Percentiles rank a stretch among this genome's conserved stretches.
Conservation (phyloP, 2,329 filamentous ascomycete genomes). For the Colletotrichum sp. region DNA sequence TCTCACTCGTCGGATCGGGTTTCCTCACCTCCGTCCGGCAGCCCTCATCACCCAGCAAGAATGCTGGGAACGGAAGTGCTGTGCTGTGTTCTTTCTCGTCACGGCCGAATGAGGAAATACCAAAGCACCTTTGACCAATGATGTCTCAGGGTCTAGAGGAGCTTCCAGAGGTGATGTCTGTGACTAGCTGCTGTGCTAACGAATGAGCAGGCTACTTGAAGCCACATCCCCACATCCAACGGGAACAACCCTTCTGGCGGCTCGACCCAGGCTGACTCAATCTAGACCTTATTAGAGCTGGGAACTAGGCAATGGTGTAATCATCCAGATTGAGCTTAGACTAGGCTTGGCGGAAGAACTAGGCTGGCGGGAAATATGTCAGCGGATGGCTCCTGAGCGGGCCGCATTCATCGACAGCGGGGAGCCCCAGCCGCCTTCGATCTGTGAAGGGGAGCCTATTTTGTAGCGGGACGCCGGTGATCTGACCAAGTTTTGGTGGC, state of each 20-base stretch:
- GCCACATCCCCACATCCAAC: constrained; percentile 3
- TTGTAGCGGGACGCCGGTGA: not conserved
- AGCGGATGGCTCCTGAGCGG: not conserved
- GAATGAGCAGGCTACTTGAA: not conserved
- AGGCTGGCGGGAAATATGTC: not conserved
- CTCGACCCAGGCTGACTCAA: not conserved
- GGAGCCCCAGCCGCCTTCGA: not conserved
- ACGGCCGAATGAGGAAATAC: not conserved
- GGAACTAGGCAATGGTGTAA: not conserved
- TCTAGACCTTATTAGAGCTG: not conserved
- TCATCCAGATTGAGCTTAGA: not conserved
- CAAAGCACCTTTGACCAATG: not conserved
- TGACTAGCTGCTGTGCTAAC: not conserved
- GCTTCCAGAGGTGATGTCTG: not conserved
- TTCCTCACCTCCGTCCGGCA: not conserved
- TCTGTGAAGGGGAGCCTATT: not conserved
- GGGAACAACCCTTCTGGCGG: not conserved
- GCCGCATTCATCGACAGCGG: constrained; percentile 10
- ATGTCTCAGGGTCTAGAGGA: not conserved
- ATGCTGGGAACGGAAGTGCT: not conserved
- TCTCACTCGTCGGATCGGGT: not conserved
- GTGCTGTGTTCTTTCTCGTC: not conserved
- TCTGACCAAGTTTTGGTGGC: not conserved
- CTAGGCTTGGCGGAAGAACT: not conserved
- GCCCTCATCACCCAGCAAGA: not conserved